phyloP scores from a whole-genome alignment of 2,329 filamentous ascomycete species.

The Neofusicoccum ribis region DNA sequence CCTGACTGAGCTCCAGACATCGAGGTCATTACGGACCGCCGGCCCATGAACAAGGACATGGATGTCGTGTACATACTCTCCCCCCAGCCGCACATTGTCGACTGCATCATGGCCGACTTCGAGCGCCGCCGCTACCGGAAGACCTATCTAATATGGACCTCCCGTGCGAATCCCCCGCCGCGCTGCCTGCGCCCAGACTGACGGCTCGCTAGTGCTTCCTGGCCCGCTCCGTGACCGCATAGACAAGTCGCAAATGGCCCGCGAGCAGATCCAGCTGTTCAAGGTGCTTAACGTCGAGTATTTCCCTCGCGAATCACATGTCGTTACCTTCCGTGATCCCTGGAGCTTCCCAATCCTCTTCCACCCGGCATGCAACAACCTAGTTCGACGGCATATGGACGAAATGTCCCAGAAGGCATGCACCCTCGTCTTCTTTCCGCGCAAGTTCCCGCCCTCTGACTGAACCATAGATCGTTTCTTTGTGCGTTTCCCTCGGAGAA shows the following conservation, averaged over 20 bases:
- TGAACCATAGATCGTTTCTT: slow-evolving; percentile 68
- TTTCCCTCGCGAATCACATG: slow-evolving; percentile 84
- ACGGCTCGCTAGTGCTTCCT: slow-evolving; percentile 59
- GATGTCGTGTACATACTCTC: slow-evolving; percentile 93
- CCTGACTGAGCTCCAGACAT: slow-evolving; percentile 67
- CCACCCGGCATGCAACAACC: slow-evolving; percentile 82
- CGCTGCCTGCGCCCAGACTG: slow-evolving; percentile 11
- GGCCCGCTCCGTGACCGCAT: slow-evolving; percentile 70
- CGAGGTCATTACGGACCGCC: slow-evolving; percentile 85
- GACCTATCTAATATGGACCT: slow-evolving; percentile 83
- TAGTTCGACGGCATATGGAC: slow-evolving; percentile 82
- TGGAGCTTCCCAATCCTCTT: slow-evolving; percentile 94
- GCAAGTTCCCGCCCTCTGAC: not conserved
- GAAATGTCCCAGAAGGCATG: slow-evolving; percentile 81
- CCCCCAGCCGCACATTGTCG: slow-evolving; percentile 82
- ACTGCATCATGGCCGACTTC: slow-evolving; percentile 91
- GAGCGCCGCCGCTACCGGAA: slow-evolving; percentile 79
- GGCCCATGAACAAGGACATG: slow-evolving; percentile 82
- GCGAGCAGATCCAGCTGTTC: slow-evolving; percentile 76
- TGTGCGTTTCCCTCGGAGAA: slow-evolving; percentile 91
- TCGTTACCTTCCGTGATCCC: slow-evolving; percentile 89
- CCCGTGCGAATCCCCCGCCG: slow-evolving; percentile 44
- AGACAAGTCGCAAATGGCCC: slow-evolving; percentile 67
- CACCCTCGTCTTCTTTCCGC: not conserved
- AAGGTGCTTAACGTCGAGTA: slow-evolving; percentile 85